Base-by-base conservation (phyloP, 2,329 filamentous ascomycete species). In the Calonectria pseudoturangicola region DNA sequence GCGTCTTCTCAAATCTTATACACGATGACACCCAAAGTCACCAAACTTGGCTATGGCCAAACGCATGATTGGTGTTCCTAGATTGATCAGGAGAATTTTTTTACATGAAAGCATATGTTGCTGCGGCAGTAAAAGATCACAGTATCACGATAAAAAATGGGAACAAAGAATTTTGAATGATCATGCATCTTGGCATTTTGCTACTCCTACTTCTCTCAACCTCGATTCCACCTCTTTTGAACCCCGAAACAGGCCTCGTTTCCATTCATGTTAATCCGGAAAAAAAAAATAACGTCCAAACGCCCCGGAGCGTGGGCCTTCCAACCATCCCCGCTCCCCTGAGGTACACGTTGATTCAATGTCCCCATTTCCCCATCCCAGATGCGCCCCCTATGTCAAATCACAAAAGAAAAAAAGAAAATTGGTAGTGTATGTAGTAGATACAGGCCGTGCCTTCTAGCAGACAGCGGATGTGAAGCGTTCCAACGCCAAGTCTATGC, bases 401-500 rank as follows among this genome's bases (percentile, higher is more conserved):
- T 62, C 66, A 75, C 72, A 75, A 63, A 75, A 66, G 74, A 78
- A 68, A 36, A 77, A 79, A 74, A 79, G 50, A 70, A 79, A 73
- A 77, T 58, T 4, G n/a, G 54, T 73, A 76, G 73, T 76, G 66
- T 80, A 76, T 72, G 74, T 81, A 75, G 75, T 79, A 78, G 72
- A 67, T 82, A 82, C 80, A 81, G 72, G 75, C 74, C 54, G 30
- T 68, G 73, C 66, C 77, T 48, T 73, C 69, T 72, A 68, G 36
- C 69, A 66, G 75, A 73, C 64, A 63, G 71, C 73, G 73, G 72
- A 70, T 74, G 75, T 64, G 72, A 72, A 76, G 75, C 71, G 72
- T 69, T 71, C 72, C 78, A 82, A 82, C 79, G 81, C 82, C 78
- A 72, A 79, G 77, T 82, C 81, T 84, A 83, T 84, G 80, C 78